Percentiles rank a stretch among this genome's conserved stretches.
Conservation (phyloP, 768 basidiomycete species). For the Gyrodon lividus region DNA sequence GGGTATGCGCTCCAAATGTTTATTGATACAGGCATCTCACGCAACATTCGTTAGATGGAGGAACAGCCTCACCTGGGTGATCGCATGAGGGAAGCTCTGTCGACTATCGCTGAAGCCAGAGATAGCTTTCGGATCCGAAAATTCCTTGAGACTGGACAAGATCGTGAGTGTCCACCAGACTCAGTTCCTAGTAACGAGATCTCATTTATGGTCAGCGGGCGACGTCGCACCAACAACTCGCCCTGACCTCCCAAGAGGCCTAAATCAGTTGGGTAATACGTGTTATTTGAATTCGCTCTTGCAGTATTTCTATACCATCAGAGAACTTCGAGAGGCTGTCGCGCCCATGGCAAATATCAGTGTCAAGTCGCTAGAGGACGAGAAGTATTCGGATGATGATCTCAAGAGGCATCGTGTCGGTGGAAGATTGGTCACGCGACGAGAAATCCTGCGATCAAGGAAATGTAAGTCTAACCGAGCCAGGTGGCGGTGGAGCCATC, state of each 20-base stretch:
- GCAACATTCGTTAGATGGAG: conserved; percentile 48
- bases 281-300: conserved; percentile 79
- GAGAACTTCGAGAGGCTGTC: conserved; percentile 79
- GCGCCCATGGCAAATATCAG: conserved; percentile 54
- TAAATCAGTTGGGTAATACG: conserved; percentile 87
- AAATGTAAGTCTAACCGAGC: conserved; percentile 59
- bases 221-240: conserved; percentile 52
- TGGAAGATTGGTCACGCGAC: conserved; percentile 74
- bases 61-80: conserved; percentile 68
- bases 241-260: conserved; percentile 75
- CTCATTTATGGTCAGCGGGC: conserved; percentile 49
- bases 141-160: conserved; percentile 63
- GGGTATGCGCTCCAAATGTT: conserved; percentile 44
- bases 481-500: conserved; percentile 5
- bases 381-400: conserved; percentile 78
- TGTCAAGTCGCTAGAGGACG: conserved; percentile 58
- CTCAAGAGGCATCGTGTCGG: conserved; percentile 84
- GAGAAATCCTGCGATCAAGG: conserved; percentile 80
- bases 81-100: conserved; percentile 70
- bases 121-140: conserved; percentile 70
- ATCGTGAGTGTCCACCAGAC: conserved; percentile 58
- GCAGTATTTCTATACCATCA: conserved; percentile 96
- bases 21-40: conserved; percentile 6
- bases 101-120: conserved; percentile 70
- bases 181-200: neutral